A percentile compares a stretch with the other conserved stretches of the same genome.
Conservation (phyloP, 164 flowering plant genomes). For the Liriodendron chinense region DNA sequence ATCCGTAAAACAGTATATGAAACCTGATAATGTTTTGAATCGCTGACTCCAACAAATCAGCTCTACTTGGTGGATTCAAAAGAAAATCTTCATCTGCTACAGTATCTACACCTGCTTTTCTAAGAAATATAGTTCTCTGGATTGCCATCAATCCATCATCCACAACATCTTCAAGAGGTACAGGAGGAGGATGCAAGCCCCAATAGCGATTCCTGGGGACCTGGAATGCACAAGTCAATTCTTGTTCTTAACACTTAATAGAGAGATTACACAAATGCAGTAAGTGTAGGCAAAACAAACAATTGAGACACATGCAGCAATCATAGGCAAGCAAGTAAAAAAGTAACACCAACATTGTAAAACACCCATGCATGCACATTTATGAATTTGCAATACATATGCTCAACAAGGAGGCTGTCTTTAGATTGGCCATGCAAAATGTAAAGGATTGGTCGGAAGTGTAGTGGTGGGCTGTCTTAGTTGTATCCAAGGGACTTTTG, state of each 20-base stretch:
- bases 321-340: neutral
- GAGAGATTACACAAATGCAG: neutral
- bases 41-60: conserved; percentile 78
- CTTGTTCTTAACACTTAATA: neutral
- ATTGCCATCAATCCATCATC: conserved; percentile 86
- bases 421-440: no score
- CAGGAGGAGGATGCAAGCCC: conserved; percentile 99
- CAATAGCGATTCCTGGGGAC: conserved; percentile 95
- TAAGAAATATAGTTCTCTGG: conserved; percentile 85
- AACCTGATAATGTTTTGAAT: conserved; percentile 78
- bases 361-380: no score
- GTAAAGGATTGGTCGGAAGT: no score
- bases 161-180: conserved; percentile 84
- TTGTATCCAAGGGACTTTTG: no score
- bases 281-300: neutral
- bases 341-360: neutral
- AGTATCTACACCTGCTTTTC: conserved; percentile 92
- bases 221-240: conserved; percentile 34
- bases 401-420: no score
- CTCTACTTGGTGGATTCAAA: conserved; percentile 68
- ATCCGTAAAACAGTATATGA: neutral
- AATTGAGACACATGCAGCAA: neutral
- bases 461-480: no score
- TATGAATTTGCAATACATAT: no score
- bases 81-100: conserved; percentile 63